A percentile compares a stretch with the other conserved stretches of the same genome.
phyloP scores from a whole-genome alignment of 2,329 filamentous ascomycete species.

The Colletotrichum ledebouriae region DNA sequence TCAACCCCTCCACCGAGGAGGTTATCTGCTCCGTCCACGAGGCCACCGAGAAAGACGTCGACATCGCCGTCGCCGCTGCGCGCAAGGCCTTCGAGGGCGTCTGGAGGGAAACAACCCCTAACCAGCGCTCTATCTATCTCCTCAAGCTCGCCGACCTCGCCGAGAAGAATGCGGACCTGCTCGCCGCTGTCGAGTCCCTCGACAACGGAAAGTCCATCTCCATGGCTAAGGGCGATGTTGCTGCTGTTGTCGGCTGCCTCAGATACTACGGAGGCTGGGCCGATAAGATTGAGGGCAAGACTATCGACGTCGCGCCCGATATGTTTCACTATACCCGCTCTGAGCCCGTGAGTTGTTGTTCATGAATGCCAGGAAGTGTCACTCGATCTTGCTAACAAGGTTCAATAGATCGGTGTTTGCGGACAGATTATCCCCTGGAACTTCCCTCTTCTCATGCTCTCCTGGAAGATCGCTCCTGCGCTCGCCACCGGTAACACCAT shows the following conservation, averaged over 20 bases:
- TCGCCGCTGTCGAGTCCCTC: constrained; percentile 87
- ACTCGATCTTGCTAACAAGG: neutral
- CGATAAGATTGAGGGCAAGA: constrained; percentile 92
- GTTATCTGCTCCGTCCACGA: constrained; percentile 87
- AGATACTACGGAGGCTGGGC: constrained; percentile 83
- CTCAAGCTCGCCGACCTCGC: constrained; percentile 83
- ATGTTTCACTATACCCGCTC: constrained; percentile 87
- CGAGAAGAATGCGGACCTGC: constrained; percentile 81
- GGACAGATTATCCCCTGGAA: constrained; percentile 94
- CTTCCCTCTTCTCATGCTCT: constrained; percentile 84
- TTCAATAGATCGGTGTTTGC: constrained; percentile 75
- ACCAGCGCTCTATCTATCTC: constrained; percentile 77
- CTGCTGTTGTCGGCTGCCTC: constrained; percentile 75
- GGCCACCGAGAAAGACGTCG: constrained; percentile 88
- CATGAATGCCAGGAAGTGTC: neutral
- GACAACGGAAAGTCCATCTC: constrained; percentile 88
- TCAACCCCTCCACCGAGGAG: constrained; percentile 89
- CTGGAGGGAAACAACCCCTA: constrained; percentile 78
- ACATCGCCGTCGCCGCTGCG: constrained; percentile 85
- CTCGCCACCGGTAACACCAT: constrained; percentile 80
- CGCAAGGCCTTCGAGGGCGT: constrained; percentile 85
- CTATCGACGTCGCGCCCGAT: constrained; percentile 81
- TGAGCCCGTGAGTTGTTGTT: constrained; percentile 71
- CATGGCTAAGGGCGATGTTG: constrained; percentile 82
- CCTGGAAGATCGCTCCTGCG: constrained; percentile 86